phyloP scores from a whole-genome alignment of 805 yeast species.

The Metschnikowia lachancei region DNA sequence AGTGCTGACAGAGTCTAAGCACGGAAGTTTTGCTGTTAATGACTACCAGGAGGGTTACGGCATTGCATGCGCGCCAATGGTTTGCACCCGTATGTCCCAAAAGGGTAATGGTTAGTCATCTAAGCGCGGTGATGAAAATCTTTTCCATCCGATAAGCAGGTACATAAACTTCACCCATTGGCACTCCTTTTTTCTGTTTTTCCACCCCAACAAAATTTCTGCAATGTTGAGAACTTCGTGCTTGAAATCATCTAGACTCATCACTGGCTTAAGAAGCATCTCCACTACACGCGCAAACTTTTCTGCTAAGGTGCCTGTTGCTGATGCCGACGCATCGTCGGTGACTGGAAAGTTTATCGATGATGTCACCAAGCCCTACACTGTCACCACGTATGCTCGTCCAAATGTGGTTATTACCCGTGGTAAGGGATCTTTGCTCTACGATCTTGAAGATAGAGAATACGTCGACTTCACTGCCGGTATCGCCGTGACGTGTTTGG shows the following conservation, averaged over 20 bases:
- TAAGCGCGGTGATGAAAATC: constrained; percentile 23
- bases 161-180: constrained; percentile 3
- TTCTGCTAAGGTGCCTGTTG: constrained; percentile 20
- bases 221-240: constrained; percentile 11
- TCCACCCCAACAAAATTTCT: background rate
- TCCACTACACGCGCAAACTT: constrained; percentile 2
- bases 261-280: background rate
- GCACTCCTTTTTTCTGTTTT: background rate
- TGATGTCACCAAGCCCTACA: constrained; percentile 48
- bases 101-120: constrained; percentile 19
- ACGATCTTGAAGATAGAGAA: constrained; percentile 73
- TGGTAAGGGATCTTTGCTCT: constrained; percentile 78
- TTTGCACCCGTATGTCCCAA: constrained; percentile 11
- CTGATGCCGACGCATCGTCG: constrained; percentile 32
- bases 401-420: constrained; percentile 74
- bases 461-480: constrained; percentile 94
- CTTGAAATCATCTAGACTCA: background rate
- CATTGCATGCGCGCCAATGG: background rate
- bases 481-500: constrained; percentile 93
- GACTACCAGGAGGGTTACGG: background rate
- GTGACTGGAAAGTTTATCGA: constrained; percentile 42
- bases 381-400: constrained; percentile 77
- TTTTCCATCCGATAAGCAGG: constrained; percentile 12
- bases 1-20: constrained; percentile 13
- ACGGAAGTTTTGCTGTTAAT: no score